Base-by-base conservation (phyloP, 129 eudicot genomes). In the Solidago caesia region DNA sequence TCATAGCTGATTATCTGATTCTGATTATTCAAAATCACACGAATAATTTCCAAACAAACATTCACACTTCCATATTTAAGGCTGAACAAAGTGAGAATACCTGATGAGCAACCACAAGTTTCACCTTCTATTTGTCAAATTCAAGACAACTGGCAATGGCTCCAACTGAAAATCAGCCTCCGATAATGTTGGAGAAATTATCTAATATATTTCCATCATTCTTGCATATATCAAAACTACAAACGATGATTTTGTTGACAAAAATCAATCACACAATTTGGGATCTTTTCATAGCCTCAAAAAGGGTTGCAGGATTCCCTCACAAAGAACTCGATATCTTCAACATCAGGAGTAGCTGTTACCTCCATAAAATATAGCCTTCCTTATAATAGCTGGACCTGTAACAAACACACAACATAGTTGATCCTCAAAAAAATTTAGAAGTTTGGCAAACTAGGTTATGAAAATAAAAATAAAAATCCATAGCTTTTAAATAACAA, bases 231-330 rank as follows among this genome's bases (percentile, higher is more conserved):
- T 55, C 15, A 42, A 58, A 75, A 51, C 64, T 56, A 59, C 80
- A 5, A 56, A 57, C 7, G 58, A 33, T 44, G n/a, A 57, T 13
- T n/a, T 15, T 65, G 72, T 75, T 6, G 73, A 55, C 11, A 25
- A 64, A 44, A 64, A 7, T 44, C 91, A 68, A 83, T 87, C 27
- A 87, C 8, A 84, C 86, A 84, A 84, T 53, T 84, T 43, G 85
- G 77, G 51, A 85, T 82, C 65, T 71, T 84, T 6, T 87, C 58
- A 87, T 76, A 68, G 76, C 88, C 44, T 70, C 84, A 68, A 89
- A 68, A 89, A 75, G 4, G 91, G 96, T 82, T 85, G 87, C 45
- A 70, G 67, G 76, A 70, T 75, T 81, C 26, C 56, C 52, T 66
- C 64, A 69, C 16, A 39, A 27, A 72, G 67, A 67, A 43, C 45